Conservation (phyloP, 495 filamentous ascomycete genomes). For the Emericellopsis terricola region DNA sequence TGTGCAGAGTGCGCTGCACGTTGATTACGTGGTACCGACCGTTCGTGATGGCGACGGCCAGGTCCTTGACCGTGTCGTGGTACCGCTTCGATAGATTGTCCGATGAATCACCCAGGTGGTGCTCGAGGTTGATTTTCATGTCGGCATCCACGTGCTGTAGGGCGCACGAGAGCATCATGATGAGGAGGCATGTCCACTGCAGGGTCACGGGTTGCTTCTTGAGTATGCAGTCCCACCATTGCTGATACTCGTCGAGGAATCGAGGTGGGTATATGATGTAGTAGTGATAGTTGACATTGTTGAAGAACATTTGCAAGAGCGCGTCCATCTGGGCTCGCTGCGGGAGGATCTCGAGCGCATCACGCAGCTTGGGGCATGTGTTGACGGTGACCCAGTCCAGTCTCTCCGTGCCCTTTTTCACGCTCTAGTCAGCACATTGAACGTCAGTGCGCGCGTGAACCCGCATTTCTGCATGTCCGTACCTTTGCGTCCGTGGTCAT, state of each 20-base stretch:
- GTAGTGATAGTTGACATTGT: conserved; percentile 30
- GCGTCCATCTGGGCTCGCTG: conserved; percentile 13
- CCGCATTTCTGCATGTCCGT: not conserved
- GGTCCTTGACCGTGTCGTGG: conserved; percentile 23
- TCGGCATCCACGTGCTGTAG: conserved; percentile 22
- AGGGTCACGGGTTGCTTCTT: conserved; percentile 14
- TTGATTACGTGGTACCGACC: conserved; percentile 28
- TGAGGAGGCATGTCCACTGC: conserved; percentile 31
- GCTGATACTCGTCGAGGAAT: conserved; percentile 27
- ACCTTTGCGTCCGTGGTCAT: not conserved
- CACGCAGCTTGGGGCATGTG: conserved; percentile 2
- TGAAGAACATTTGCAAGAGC: conserved; percentile 29
- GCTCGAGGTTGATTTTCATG: conserved; percentile 23
- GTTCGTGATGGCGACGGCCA: conserved; percentile 24
- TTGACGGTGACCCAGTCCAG: not conserved
- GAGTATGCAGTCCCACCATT: conserved; percentile 25
- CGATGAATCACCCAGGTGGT: conserved; percentile 21
- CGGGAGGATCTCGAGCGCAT: conserved; percentile 6
- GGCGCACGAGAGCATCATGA: conserved; percentile 33
- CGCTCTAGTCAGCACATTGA: not conserved
- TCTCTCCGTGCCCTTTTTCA: not conserved
- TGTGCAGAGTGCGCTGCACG: conserved; percentile 33
- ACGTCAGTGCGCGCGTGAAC: not conserved
- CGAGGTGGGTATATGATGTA: conserved; percentile 28
- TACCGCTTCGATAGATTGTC: conserved; percentile 21